Base-by-base conservation (phyloP, 129 eudicot species). In the Helianthus tuberosus region DNA sequence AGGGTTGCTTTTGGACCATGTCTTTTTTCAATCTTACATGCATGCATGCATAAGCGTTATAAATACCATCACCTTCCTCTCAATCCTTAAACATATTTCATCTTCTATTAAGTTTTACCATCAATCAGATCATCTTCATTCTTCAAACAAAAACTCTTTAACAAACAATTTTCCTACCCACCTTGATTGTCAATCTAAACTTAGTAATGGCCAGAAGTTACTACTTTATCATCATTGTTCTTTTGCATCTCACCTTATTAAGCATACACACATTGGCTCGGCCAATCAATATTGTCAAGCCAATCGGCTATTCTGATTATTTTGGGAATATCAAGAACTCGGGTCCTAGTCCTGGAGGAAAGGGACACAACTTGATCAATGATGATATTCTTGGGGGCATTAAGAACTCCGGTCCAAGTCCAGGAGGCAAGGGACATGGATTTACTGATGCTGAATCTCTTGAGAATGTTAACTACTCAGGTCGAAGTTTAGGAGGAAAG, bases 201-300 rank as follows among this genome's bases (percentile, higher is more conserved):
- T 2, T 16, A 47, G 11, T 38, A 48, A 86, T 83, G 91, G 81
- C 88, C 25, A 64, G 0, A 71, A 51, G 35, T 72, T 59, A 60
- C 66, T 58, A 79, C 29, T 27, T 59, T n/a, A 53, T 75, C 58
- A 20, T 66, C 5, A 16, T 14, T 3, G 36, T 75, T 20, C 20
- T 75, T 64, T 36, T 82, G 43, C 47, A 80, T 70, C 23, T 80
- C 2, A 71, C 64, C 27, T 57, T 57, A 3, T 5, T 78, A 25
- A 36, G 35, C 44, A 25, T 71, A 14, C 14, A 6, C 8, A 27
- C 66, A 35, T 64, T 69, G 38, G 89, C 91, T 36, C 85, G 95
- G 7, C 87, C 88, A 20, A 68, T 86, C 35, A 62, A 7, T 20
- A 71, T n/a, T 9, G 36, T 15, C 10, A 53, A 73, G 11, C 16